Conservation (phyloP, 1,139 yeast species). For the Taphrina populina region DNA sequence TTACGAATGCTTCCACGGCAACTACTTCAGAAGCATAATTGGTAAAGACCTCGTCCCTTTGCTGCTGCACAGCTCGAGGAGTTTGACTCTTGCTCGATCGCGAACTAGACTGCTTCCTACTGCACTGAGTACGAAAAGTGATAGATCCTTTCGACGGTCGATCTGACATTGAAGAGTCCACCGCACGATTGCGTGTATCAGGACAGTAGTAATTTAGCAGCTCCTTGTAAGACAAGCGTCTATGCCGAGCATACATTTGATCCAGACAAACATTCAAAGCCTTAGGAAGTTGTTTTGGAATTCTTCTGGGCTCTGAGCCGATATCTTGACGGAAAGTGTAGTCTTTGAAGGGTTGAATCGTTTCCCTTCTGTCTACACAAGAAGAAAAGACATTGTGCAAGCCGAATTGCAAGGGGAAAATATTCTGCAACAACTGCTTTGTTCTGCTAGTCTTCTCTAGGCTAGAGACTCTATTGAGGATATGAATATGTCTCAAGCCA, state of each 20-base stretch:
- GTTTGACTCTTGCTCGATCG: neutral
- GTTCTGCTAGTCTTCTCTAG: slow-evolving; percentile 12
- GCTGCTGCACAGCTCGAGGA: slow-evolving; percentile 8
- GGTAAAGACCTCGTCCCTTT: slow-evolving; percentile 7
- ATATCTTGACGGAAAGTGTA: slow-evolving; percentile 13
- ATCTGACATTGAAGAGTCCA: too few relatives aligned
- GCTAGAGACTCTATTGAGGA: slow-evolving; percentile 16
- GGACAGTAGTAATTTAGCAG: slow-evolving; percentile 40
- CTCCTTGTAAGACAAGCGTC: slow-evolving; percentile 38
- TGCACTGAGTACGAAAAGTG: neutral
- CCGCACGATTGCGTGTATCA: neutral
- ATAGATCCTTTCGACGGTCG: neutral
- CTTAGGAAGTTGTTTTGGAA: slow-evolving; percentile 34
- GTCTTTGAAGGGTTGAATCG: slow-evolving; percentile 20
- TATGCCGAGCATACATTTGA: slow-evolving; percentile 34
- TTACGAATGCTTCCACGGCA: slow-evolving; percentile 29
- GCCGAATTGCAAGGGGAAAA: slow-evolving; percentile 38
- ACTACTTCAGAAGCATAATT: slow-evolving; percentile 22
- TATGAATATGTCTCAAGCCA: slow-evolving; percentile 29
- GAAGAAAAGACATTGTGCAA: slow-evolving; percentile 35
- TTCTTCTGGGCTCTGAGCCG: neutral
- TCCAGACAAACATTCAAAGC: slow-evolving; percentile 21
- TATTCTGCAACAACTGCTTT: slow-evolving; percentile 29
- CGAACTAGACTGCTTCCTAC: neutral
- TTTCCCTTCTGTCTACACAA: slow-evolving; percentile 22